These are phyloP conservation scores for Macrolepiota fuliginosa DNA, from an alignment of 768 basidiomycete genomes.

Conservation along the genomic window DNA sequence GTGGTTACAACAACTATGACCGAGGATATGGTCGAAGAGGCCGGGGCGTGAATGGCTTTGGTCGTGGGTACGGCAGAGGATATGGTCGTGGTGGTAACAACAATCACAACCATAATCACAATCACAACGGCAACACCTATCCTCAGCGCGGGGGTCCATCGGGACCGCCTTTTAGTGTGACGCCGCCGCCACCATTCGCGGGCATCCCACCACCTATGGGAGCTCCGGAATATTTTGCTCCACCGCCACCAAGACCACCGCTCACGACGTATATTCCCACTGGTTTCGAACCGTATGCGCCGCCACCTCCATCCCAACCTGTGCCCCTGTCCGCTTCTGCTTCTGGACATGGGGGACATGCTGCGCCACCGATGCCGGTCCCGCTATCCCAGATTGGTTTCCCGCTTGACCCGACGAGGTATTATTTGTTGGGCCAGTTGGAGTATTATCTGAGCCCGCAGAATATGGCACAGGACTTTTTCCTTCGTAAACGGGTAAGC, in stretches of 20 bases:
- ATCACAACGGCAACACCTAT: conserved; percentile 22
- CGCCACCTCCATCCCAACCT: conserved; percentile 20
- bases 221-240: conserved; percentile 13
- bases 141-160: conserved; percentile 25
- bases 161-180: conserved; percentile 25
- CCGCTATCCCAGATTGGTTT: conserved; percentile 46
- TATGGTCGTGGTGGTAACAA: conserved; percentile 25
- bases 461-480: conserved; percentile 88
- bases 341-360: neutral
- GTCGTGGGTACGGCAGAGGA: conserved; percentile 35
- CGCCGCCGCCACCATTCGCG: conserved; percentile 27
- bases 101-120: conserved; percentile 17
- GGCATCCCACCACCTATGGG: neutral
- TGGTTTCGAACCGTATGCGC: conserved; percentile 13
- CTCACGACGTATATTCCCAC: conserved; percentile 14
- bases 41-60: conserved; percentile 29
- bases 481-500: conserved; percentile 72
- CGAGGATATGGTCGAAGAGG: conserved; percentile 28
- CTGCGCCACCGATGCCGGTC: conserved; percentile 38
- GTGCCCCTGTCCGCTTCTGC: conserved; percentile 4
- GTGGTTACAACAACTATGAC: conserved; percentile 30
- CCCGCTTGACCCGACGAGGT: conserved; percentile 64
- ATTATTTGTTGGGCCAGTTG: conserved; percentile 74
- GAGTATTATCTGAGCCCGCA: conserved; percentile 93
- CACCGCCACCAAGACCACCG: conserved; percentile 7